Evolutionary conservation across 306 rosid genomes (phyloP), one percentile per base, ranked within the genome.

Genomic region (Medicago ruthenica): DNA sequence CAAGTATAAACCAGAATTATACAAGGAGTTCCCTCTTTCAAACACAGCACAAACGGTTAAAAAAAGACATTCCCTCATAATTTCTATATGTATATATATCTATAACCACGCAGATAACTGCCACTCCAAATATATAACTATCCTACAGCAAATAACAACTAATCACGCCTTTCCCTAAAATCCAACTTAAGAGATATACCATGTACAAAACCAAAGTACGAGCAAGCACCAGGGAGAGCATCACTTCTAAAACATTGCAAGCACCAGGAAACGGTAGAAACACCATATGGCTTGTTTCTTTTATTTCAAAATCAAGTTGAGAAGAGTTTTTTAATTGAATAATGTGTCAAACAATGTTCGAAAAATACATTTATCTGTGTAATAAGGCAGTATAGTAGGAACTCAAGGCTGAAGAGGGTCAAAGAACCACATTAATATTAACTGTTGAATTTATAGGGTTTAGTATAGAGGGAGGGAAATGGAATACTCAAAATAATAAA

Each of bases 391-490:
- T n/a, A n/a, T n/a, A n/a, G n/a, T n/a, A n/a, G n/a, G n/a, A n/a
- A n/a, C n/a, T n/a, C n/a, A n/a, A n/a, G n/a, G n/a, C n/a, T n/a
- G n/a, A n/a, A n/a, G n/a, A n/a, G n/a, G n/a, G n/a, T n/a, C n/a
- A n/a, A n/a, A n/a, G n/a, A n/a, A n/a, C n/a, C 75, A 16, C 62
- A 55, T 16, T 17, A 61, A 42, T 14, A 55, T 63, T 63, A 63
- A 36, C 3, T 63, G 42, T n/a, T 63, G 47, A 63, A 63, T 45
- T 63, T 63, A 37, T 34, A 62, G 16, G 68, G 68, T n/a, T 60
- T 60, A 21, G 62, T 27, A 34, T 34, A 34, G 37, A 34, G 37
- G 37, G 37, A 34, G 37, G 37, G 37, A 34, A 34, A 34, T 6
- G 37, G 7, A 34, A 34, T 34, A 34, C 7, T 34, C 37, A 34